Base-by-base conservation (phyloP, 139 green algal genomes). In the Nannochloris sp. region DNA sequence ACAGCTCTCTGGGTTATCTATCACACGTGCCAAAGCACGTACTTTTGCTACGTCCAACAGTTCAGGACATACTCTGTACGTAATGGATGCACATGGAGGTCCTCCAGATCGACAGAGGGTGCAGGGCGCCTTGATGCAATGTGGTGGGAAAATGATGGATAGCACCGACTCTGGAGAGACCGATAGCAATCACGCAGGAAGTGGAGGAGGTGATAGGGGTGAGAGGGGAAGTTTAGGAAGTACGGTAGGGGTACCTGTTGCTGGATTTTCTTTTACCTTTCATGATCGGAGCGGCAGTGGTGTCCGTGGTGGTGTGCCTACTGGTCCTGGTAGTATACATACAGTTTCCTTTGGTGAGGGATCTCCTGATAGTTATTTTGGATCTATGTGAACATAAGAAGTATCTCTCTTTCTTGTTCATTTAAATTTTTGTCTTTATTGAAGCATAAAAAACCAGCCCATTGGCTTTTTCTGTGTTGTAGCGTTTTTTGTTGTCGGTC, bases 41-140 rank as follows among this genome's bases (percentile, higher is more conserved):
- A 81, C 82, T 29, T 81, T 70, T 56, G 73, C 73, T 27, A 67
- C 67, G 12, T 70, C 57, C 62, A 71, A 72, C 24, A 64, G 24
- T 56, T 66, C 46, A 51, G 76, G 73, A 6, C 80, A 86, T 70
- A 86, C 80, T 27, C 80, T 86, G 29, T 86, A 84, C 37, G 74
- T 86, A 23, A 86, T 83, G 75, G 64, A 69, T 37, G 65, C 60
- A 1, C 13, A 33, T 2, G 69, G 68, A 7, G 54, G 33, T 19
- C 60, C 68, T 7, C 74, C 74, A 2, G 65, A 78, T 48, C 73
- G 62, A 8, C 6, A 32, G 24, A 32, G 38, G 48, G 66, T 86
- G 12, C 65, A 86, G 69, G 34, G 24, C 12, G 73, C 70, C 6
- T 81, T 74, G 61, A 34, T 51, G 19, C 45, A 65, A 34, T 64